A percentile compares a stretch with the other conserved stretches of the same genome.
Evolutionary conservation across 208 protist species (phyloP).

Genomic region (Phytomonas francai): DNA sequence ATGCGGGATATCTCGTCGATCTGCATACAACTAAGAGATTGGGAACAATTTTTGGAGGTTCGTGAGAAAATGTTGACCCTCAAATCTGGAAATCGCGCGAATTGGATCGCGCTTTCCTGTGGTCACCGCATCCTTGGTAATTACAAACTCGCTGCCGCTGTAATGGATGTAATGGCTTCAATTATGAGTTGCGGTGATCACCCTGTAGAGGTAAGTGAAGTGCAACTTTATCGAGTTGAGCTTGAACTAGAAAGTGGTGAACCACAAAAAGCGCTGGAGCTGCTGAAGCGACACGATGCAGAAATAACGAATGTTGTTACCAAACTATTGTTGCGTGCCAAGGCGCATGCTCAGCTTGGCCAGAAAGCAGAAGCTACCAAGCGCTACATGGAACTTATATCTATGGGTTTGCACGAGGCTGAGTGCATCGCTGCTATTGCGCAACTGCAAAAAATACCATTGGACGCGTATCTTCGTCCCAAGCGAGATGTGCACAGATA

Average conservation of each 20-base stretch:
- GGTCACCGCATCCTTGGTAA: conserved; percentile 71
- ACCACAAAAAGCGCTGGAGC: conserved; percentile 47
- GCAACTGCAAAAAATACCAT: conserved; percentile 65
- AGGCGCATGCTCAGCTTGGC: conserved; percentile 59
- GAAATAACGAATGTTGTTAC: conserved; percentile 58
- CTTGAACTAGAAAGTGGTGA: conserved; percentile 56
- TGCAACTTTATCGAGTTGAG: conserved; percentile 65
- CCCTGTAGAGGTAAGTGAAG: conserved; percentile 66
- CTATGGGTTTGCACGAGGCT: conserved; percentile 48
- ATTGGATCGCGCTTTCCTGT: conserved; percentile 83
- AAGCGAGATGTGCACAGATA: conserved; percentile 47
- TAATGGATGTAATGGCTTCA: conserved; percentile 71
- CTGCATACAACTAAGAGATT: conserved; percentile 91
- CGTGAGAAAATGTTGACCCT: conserved; percentile 83
- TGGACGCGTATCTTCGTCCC: conserved; percentile 47
- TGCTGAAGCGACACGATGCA: conserved; percentile 69
- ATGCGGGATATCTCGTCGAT: conserved; percentile 83
- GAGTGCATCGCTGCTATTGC: conserved; percentile 79
- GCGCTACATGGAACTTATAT: conserved; percentile 65
- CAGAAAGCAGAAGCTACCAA: conserved; percentile 74
- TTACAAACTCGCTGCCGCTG: conserved; percentile 52
- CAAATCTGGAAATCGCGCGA: conserved; percentile 77
- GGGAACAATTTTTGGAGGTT: conserved; percentile 81
- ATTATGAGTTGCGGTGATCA: conserved; percentile 75
- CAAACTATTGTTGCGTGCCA: conserved; percentile 53